phyloP scores from a whole-genome alignment of 2,329 filamentous ascomycete genomes.

The Neopestalotiopsis sp. region DNA sequence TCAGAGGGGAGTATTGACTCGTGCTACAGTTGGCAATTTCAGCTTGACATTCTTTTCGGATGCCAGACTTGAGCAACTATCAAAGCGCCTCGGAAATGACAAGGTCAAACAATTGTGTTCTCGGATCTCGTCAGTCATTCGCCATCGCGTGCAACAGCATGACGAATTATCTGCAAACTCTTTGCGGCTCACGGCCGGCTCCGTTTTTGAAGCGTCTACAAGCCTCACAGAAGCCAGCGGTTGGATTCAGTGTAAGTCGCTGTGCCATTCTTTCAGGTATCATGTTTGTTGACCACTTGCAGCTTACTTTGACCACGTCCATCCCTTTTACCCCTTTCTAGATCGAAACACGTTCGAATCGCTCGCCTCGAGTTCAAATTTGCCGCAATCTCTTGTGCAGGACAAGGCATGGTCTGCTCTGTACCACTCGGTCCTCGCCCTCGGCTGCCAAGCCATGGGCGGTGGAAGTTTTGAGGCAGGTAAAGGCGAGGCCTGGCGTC shows the following conservation, averaged over 20 bases:
- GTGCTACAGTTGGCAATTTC: conserved; percentile 28
- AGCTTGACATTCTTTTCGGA: conserved; percentile 37
- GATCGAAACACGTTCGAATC: conserved; percentile 41
- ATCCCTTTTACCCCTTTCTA: conserved; percentile 46
- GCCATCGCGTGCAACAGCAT: not conserved
- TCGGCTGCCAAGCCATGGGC: conserved; percentile 41
- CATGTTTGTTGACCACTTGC: not conserved
- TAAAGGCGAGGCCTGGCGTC: conserved; percentile 42
- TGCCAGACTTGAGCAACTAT: conserved; percentile 34
- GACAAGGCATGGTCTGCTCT: conserved; percentile 41
- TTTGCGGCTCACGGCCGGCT: conserved; percentile 11
- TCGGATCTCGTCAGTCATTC: conserved; percentile 32
- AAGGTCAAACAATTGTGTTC: conserved; percentile 34
- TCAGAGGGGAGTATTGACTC: not conserved
- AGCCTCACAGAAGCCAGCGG: conserved; percentile 9
- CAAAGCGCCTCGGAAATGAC: conserved; percentile 32
- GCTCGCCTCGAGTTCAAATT: conserved; percentile 31
- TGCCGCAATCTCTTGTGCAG: conserved; percentile 28
- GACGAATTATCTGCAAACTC: conserved; percentile 15
- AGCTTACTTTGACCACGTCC: conserved; percentile 43
- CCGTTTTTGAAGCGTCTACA: conserved; percentile 5
- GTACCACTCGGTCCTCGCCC: conserved; percentile 43
- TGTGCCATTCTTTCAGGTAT: not conserved
- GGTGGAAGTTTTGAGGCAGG: conserved; percentile 44
- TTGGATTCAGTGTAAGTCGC: conserved; percentile 18